Base-by-base conservation (phyloP, 305 asterid species). In the Coffea humblotiana region DNA sequence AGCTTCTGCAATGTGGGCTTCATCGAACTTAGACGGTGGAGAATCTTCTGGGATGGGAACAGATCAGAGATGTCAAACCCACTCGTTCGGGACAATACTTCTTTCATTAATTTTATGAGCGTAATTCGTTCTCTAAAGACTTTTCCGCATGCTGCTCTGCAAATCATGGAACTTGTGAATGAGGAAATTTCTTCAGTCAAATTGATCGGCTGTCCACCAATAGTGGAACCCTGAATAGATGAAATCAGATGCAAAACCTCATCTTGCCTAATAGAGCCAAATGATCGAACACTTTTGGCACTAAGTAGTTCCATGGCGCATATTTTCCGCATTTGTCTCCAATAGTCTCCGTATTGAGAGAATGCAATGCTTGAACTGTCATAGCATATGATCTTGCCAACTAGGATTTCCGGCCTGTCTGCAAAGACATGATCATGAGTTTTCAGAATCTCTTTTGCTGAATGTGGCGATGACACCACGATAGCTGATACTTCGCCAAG, bases 31-130 rank as follows among this genome's bases (percentile, higher is more conserved):
- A 86, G 9, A 18, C 40, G 76, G 61, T 80, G 82, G 35, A 83
- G 78, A 35, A 85, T 78, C 32, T 75, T 82, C 48, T 79, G 48
- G 27, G 88, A 83, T 13, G 86, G 87, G 76, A 85, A 72, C 4
- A 49, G 5, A 72, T 72, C 76, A 49, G 76, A 40, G n/a, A 19
- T 3, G 4, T 15, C 27, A 32, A 73, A 73, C 0, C 77, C 77
- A 25, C 15, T 25, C 0, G 37, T 35, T 8, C 15, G 29, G 65
- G 25, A n/a, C 2, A 54, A 7, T 51, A 35, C 47, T 14, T 8
- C 49, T 9, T 74, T 54, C 6, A 52, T 32, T 32, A 32, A 32
- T 32, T 32, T 1, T 32, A 32, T 32, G 32, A 32, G 32, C 32
- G 2, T 32, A 32, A 32, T 32, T 32, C 32, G 32, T 32, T 32